phyloP scores from a whole-genome alignment of 106 monocot genomes.

The Acorus gramineus region DNA sequence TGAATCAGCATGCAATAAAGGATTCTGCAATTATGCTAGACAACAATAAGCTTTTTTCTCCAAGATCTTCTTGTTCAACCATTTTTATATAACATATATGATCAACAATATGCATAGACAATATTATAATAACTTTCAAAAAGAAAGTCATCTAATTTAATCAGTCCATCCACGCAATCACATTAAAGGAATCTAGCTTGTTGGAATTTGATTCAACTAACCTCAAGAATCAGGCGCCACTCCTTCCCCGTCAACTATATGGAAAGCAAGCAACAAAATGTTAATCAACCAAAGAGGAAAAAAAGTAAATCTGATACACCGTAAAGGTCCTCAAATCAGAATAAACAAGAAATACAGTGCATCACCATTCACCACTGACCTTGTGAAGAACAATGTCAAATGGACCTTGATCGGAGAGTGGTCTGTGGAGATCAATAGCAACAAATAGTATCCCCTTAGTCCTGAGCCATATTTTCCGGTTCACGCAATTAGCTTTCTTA shows the following conservation, averaged over 20 bases:
- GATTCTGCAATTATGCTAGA: conserved; percentile 19
- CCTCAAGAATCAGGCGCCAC: conserved; percentile 81
- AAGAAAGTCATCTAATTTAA: no score
- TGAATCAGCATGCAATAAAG: conserved; percentile 11
- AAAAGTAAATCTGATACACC: neutral
- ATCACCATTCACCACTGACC: conserved; percentile 19
- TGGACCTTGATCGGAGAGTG: conserved; percentile 86
- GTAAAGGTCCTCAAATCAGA: neutral
- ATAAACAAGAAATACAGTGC: neutral
- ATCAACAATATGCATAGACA: no score
- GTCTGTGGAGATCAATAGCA: conserved; percentile 54
- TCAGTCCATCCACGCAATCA: no score
- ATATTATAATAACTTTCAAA: no score
- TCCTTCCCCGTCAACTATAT: conserved; percentile 67
- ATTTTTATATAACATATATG: no score
- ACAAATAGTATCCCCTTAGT: conserved; percentile 83
- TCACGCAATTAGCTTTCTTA: neutral
- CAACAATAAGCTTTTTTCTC: conserved; percentile 3
- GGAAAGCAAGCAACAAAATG: neutral
- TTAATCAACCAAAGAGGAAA: neutral
- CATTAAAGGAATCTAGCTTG: no score
- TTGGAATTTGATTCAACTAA: conserved; percentile 18
- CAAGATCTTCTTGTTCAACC: neutral
- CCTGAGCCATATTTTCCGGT: conserved; percentile 27
- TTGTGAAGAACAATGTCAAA: conserved; percentile 90